phyloP scores from a whole-genome alignment of 805 yeast species.

The Wickerhamiella dianesei region DNA sequence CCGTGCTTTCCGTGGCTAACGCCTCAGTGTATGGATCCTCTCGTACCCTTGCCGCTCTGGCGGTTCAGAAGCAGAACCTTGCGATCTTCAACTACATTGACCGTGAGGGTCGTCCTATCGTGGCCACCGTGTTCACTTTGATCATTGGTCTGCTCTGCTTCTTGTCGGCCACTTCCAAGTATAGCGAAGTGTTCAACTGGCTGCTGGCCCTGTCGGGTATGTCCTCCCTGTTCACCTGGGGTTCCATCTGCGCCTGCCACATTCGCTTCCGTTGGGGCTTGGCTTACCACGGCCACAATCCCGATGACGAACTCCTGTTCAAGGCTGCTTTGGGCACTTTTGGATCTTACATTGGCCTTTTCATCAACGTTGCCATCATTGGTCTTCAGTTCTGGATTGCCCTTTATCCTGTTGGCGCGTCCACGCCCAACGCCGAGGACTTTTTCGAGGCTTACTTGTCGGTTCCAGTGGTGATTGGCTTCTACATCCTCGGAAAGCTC shows the following conservation, averaged over 20 bases:
- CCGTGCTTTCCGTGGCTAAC: conserved; percentile 62
- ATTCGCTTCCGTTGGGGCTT: conserved; percentile 55
- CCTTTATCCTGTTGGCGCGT: conserved; percentile 36
- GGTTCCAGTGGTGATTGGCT: conserved; percentile 29
- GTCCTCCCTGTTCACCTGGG: conserved; percentile 72
- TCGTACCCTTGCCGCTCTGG: conserved; percentile 53
- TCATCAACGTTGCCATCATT: conserved; percentile 38
- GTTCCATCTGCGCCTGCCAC: conserved; percentile 54
- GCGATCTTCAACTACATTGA: conserved; percentile 53
- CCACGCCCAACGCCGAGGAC: conserved; percentile 22
- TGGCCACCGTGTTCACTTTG: conserved; percentile 39
- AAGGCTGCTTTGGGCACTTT: conserved; percentile 43
- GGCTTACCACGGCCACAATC: conserved; percentile 48
- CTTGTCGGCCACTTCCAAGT: conserved; percentile 45
- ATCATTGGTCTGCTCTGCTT: conserved; percentile 45
- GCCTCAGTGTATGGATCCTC: conserved; percentile 59
- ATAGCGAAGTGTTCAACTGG: conserved; percentile 50
- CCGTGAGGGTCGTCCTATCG: conserved; percentile 63
- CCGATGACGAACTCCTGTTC: conserved; percentile 53
- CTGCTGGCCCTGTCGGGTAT: conserved; percentile 64
- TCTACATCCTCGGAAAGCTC: conserved; percentile 40
- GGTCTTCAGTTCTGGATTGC: conserved; percentile 59
- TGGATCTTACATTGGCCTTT: conserved; percentile 46
- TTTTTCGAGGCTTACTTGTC: conserved; percentile 47
- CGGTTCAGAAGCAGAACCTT: conserved; percentile 55